Conservation (phyloP, 2,329 filamentous ascomycete species). For the Pestalotiopsis fici region DNA sequence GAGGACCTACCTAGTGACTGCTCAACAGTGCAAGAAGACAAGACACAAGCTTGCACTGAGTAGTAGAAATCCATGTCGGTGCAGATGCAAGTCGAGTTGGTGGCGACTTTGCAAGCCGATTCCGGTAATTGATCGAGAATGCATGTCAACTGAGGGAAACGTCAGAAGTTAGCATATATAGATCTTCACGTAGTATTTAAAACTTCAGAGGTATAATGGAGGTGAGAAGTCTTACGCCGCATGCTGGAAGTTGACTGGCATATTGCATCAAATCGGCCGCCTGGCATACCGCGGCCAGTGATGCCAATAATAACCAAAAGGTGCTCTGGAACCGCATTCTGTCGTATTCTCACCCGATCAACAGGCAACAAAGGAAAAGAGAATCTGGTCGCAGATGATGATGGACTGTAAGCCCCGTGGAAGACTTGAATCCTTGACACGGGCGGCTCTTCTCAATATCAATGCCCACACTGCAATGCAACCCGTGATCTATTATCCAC, state of each 20-base stretch:
- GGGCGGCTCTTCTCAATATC: background rate
- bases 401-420: background rate
- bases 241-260: conserved; percentile 16
- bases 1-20: conserved; percentile 25
- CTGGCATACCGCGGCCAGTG: background rate
- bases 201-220: too few species aligned
- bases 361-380: background rate
- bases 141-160: conserved; percentile 21
- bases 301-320: background rate
- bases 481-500: too few species aligned
- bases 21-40: conserved; percentile 20
- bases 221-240: conserved; percentile 21
- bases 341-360: background rate
- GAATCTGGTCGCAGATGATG: background rate
- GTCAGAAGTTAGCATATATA: background rate
- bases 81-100: conserved; percentile 31
- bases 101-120: conserved; percentile 21
- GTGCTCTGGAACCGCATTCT: conserved; percentile 4
- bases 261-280: conserved; percentile 15
- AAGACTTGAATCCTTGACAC: background rate
- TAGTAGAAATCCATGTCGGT: conserved; percentile 18
- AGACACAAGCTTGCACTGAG: conserved; percentile 22
- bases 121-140: conserved; percentile 19
- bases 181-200: too few species aligned
- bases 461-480: too few species aligned